A percentile compares a stretch with the other conserved stretches of the same genome.
These are phyloP conservation scores for Penicillium sp. DNA, from an alignment of 2,329 filamentous ascomycete genomes.

Conservation along the genomic window DNA sequence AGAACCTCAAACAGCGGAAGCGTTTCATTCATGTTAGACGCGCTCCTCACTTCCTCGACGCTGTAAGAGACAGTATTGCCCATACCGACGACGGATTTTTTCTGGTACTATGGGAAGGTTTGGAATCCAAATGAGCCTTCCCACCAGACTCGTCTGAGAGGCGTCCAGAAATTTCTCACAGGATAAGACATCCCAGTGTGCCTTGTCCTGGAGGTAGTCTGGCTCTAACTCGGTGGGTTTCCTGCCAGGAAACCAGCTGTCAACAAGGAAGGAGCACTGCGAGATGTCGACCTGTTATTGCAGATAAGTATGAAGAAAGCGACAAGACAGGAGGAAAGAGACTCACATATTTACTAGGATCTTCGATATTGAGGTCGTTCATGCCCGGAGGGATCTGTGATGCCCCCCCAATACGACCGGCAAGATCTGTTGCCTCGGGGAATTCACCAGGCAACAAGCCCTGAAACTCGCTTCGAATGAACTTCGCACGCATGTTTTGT, in stretches of 20 bases:
- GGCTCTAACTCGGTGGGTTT: conserved; percentile 65
- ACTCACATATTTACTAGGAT: conserved; percentile 74
- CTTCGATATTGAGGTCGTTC: conserved; percentile 88
- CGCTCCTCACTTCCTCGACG: conserved; percentile 38
- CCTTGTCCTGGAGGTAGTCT: conserved; percentile 65
- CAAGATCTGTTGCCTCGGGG: conserved; percentile 62
- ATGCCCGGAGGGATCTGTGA: conserved; percentile 76
- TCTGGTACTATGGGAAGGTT: conserved; percentile 63
- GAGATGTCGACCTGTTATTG: conserved; percentile 55
- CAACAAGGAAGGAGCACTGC: conserved; percentile 76
- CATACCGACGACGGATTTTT: conserved; percentile 70
- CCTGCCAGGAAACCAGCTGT: conserved; percentile 68
- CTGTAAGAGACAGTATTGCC: conserved; percentile 75
- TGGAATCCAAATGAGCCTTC: conserved; percentile 77
- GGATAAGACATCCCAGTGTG: conserved; percentile 70
- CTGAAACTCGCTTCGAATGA: conserved; percentile 82
- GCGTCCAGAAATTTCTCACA: conserved; percentile 80
- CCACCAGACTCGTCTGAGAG: conserved; percentile 63
- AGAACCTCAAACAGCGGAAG: too few relatives aligned
- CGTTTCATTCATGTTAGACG: conserved; percentile 3
- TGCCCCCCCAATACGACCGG: conserved; percentile 73
- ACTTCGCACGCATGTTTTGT: conserved; percentile 75
- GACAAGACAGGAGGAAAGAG: neutral
- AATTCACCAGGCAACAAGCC: conserved; percentile 90
- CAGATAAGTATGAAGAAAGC: conserved; percentile 11